Evolutionary conservation across 768 basidiomycete species (phyloP), one percentile per base, ranked within the genome.

Genomic region (Macrolepiota fuliginosa): DNA sequence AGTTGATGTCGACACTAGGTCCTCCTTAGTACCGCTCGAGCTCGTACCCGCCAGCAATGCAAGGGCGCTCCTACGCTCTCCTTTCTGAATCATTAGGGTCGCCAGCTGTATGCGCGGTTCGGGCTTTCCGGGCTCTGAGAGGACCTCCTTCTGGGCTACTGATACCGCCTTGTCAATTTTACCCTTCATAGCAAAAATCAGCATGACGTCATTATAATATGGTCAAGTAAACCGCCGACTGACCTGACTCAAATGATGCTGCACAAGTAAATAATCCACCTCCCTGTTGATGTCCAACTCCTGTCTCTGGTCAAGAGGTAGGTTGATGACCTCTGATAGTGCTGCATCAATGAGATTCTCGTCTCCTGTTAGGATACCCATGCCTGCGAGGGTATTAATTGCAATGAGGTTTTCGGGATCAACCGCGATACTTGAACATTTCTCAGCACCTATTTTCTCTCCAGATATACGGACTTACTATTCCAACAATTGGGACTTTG

Each of bases 261-360:
- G 84, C 9, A 85, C 77, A 10, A 94, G 76, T 57, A 97, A 79
- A 70, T 89, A 85, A 47, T 87, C 81, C 36, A 92, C 87, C 63
- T 91, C 83, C 61, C 87, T 79, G 39, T 77, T 71, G 9, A 89
- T 88, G 73, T 96, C 95, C 56, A 91, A 81, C 40, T 79, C 73
- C 50, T 80, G 78, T 58, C 89, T 80, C 64, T 84, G 79, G 62
- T 93, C 87, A 17, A 87, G 68, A 0, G 93, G 83, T 24, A 94
- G 76, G 0, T 83, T 77, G 19, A 89, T 78, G 17, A 96, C 83
- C 70, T 97, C 94, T 0, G 90, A 88, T 12, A 96, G 75, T 0
- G 94, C 90, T 1, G 94, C 95, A 70, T 96, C 92, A 25, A 95
- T 81, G 19, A 97, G 81, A 37, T 81, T 82, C 36, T 90, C 87